These are phyloP conservation scores for Entonaema liquescens DNA, from an alignment of 495 filamentous ascomycete genomes.

Conservation along the genomic window DNA sequence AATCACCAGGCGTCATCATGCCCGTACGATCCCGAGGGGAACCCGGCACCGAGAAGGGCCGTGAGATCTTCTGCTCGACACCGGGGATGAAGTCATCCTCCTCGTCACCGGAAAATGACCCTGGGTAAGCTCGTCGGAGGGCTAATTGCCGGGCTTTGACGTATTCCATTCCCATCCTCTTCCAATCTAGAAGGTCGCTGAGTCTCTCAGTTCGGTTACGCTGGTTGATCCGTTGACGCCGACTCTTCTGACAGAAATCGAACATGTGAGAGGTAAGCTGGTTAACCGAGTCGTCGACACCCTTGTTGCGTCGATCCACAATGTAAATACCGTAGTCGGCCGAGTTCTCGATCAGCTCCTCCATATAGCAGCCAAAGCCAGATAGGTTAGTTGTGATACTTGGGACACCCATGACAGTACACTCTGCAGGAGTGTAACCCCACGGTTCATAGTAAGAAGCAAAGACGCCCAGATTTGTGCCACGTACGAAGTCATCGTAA, in stretches of 20 bases:
- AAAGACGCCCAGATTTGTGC: conserved; percentile 95
- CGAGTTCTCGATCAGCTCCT: conserved; percentile 97
- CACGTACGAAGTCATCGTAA: conserved; percentile 98
- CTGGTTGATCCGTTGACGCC: conserved; percentile 97
- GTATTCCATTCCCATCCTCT: conserved; percentile 99
- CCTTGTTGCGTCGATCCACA: conserved; percentile 93
- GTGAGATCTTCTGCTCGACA: conserved; percentile 89
- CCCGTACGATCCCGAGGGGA: conserved; percentile 89
- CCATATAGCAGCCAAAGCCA: conserved; percentile 99
- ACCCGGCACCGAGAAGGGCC: conserved; percentile 91
- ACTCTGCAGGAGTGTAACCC: conserved; percentile 98
- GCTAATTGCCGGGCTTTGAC: conserved; percentile 96
- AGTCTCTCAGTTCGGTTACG: conserved; percentile 96
- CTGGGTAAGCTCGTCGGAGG: conserved; percentile 88
- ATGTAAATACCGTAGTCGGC: conserved; percentile 99
- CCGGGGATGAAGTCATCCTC: conserved; percentile 88
- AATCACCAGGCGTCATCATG: conserved; percentile 99
- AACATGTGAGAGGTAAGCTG: conserved; percentile 93
- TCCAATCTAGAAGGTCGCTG: conserved; percentile 97
- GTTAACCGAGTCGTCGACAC: conserved; percentile 96
- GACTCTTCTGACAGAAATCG: conserved; percentile 92
- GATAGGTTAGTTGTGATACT: conserved; percentile 98
- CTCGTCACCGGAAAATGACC: conserved; percentile 77
- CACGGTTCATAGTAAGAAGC: conserved; percentile 98
- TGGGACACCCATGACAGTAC: conserved; percentile 98